These are phyloP conservation scores for Lithohypha guttulata DNA, from an alignment of 2,329 filamentous ascomycete genomes.

Conservation along the genomic window DNA sequence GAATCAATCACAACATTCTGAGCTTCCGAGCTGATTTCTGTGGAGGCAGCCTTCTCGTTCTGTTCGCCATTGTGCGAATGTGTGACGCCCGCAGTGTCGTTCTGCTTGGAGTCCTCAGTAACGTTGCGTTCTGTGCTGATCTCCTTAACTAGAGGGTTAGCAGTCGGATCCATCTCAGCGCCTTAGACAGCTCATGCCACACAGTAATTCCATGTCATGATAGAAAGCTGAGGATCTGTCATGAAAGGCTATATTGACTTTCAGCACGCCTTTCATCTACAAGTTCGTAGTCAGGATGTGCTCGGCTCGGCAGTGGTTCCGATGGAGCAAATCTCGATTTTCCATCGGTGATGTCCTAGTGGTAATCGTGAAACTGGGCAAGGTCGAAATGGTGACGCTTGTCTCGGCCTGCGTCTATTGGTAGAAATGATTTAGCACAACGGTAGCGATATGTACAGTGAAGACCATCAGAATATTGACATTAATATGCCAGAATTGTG, in stretches of 20 bases:
- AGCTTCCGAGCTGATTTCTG: neutral
- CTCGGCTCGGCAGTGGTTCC: too few species aligned
- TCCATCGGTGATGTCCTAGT: neutral
- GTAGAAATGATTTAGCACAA: neutral
- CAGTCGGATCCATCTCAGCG: neutral
- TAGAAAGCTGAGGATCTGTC: too few species aligned
- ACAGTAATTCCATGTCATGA: too few species aligned
- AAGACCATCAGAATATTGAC: too few species aligned
- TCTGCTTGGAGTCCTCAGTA: neutral
- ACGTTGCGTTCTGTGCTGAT: neutral
- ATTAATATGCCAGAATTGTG: too few species aligned
- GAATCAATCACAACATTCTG: slow-evolving; percentile 1
- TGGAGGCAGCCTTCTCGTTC: neutral
- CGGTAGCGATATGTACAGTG: too few species aligned
- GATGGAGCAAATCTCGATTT: too few species aligned
- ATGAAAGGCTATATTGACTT: too few species aligned
- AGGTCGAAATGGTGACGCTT: neutral
- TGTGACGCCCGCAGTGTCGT: neutral
- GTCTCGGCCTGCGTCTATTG: neutral
- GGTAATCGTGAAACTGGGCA: neutral
- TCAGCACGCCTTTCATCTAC: too few species aligned
- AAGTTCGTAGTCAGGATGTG: too few species aligned
- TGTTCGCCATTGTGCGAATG: neutral
- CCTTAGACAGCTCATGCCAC: too few species aligned
- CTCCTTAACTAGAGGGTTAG: slow-evolving; percentile 3